Evolutionary conservation across 1,139 yeast species (phyloP).

Genomic region (Scheffersomyces segobiensis): DNA sequence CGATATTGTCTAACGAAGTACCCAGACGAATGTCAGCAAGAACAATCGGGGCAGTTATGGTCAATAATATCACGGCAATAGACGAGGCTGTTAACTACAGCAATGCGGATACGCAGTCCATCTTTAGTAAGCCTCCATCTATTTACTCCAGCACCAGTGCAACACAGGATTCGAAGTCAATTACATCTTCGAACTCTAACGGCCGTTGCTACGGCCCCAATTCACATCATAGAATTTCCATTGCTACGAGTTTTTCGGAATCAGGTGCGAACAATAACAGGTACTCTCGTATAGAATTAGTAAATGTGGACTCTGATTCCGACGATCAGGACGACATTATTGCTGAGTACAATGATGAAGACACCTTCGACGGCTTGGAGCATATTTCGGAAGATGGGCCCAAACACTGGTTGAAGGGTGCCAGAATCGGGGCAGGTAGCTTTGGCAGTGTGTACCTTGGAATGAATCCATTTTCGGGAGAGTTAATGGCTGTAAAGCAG

Average conservation of each 20-base stretch:
- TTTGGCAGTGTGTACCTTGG: constrained; percentile 94
- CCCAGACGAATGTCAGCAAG: constrained; percentile 21
- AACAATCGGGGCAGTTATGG: constrained; percentile 69
- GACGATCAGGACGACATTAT: constrained; percentile 41
- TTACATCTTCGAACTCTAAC: constrained; percentile 12
- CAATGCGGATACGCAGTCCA: constrained; percentile 14
- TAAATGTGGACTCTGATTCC: constrained; percentile 45
- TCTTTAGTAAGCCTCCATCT: constrained; percentile 16
- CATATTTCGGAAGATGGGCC: constrained; percentile 46
- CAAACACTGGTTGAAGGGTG: constrained; percentile 88
- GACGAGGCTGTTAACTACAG: constrained; percentile 50
- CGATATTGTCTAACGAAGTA: constrained; percentile 24
- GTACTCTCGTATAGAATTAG: constrained; percentile 50
- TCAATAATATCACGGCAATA: constrained; percentile 58
- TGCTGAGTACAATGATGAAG: constrained; percentile 21
- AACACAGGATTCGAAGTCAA: constrained; percentile 15
- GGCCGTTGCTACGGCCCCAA: constrained; percentile 2
- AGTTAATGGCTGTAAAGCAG: constrained; percentile 95
- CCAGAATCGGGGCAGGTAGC: constrained; percentile 91
- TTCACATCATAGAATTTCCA: constrained; percentile 29
- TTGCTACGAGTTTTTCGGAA: constrained; percentile 35
- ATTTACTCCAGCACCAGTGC: constrained; percentile 16
- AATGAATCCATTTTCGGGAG: constrained; percentile 90
- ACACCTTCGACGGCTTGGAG: constrained; percentile 20
- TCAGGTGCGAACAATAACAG: constrained; percentile 30